Conservation (phyloP, 129 eudicot genomes). For the Sambucus nigra region DNA sequence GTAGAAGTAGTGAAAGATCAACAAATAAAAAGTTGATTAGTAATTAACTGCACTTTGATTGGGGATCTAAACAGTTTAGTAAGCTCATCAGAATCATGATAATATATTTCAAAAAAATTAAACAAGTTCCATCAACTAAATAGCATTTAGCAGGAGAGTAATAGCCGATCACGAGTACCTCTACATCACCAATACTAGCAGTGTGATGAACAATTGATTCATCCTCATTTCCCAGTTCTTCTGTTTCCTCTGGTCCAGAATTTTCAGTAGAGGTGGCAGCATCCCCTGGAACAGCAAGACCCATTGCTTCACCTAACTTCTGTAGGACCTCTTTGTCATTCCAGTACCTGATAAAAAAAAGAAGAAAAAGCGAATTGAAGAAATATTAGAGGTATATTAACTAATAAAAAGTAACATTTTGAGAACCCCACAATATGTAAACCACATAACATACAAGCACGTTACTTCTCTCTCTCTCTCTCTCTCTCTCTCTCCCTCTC, state of each 20-base stretch:
- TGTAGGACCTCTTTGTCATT: constrained; percentile 69
- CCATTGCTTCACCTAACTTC: constrained; percentile 97
- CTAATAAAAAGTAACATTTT: neutral
- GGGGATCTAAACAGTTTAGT: too few species aligned
- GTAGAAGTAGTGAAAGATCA: too few species aligned
- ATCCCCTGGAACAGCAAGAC: constrained; percentile 63
- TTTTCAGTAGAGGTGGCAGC: constrained; percentile 50
- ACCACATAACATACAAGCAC: too few species aligned
- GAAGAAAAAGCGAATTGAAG: neutral
- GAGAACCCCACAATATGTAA: too few species aligned
- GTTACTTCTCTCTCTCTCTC: too few species aligned
- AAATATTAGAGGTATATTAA: neutral
- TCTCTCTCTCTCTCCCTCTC: too few species aligned
- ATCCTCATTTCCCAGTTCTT: constrained; percentile 63
- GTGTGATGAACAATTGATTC: constrained; percentile 89
- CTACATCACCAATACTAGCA: constrained; percentile 85
- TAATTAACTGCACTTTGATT: neutral
- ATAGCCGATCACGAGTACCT: constrained; percentile 25
- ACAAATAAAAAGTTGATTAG: neutral
- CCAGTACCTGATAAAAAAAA: constrained; percentile 48
- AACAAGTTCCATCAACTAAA: neutral
- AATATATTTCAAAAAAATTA: neutral
- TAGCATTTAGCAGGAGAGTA: neutral
- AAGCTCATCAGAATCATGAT: too few species aligned
- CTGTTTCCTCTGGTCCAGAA: constrained; percentile 46